These are phyloP conservation scores for Alternaria ventricosa DNA, from an alignment of 2,329 filamentous ascomycete genomes.

Conservation along the genomic window DNA sequence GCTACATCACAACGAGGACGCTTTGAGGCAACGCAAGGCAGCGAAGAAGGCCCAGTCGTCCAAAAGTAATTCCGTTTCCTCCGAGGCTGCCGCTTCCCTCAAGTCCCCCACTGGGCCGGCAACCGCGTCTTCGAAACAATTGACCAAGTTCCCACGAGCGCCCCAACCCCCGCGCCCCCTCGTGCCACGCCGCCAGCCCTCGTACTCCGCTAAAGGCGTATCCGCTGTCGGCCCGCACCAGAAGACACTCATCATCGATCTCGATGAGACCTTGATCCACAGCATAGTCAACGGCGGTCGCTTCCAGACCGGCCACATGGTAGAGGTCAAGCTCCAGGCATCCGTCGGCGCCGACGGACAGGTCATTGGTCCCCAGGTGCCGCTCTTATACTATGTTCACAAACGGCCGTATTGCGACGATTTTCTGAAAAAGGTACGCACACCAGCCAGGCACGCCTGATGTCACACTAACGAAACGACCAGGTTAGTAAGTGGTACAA, in stretches of 20 bases:
- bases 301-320: constrained; percentile 98
- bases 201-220: constrained; percentile 66
- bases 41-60: constrained; percentile 63
- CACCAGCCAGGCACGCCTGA: not conserved
- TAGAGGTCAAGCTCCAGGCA: constrained; percentile 88
- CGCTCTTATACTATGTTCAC: constrained; percentile 98
- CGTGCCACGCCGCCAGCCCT: constrained; percentile 86
- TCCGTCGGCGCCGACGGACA: constrained; percentile 71
- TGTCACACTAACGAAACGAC: constrained; percentile 22
- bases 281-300: constrained; percentile 96
- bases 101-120: constrained; percentile 92
- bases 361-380: constrained; percentile 82
- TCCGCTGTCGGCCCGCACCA: constrained; percentile 58
- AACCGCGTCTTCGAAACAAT: constrained; percentile 59
- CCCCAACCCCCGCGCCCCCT: constrained; percentile 88
- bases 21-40: constrained; percentile 74
- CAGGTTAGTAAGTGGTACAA: constrained; percentile 98
- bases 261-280: constrained; percentile 97
- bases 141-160: constrained; percentile 89
- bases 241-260: constrained; percentile 93
- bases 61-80: constrained; percentile 42
- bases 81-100: constrained; percentile 68
- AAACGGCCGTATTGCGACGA: constrained; percentile 97
- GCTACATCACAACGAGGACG: constrained; percentile 81
- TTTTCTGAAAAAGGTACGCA: constrained; percentile 79